Evolutionary conservation across 1,284 basidiomycete genomes (phyloP).

Genomic region (Microstroma glucosiphilum): DNA sequence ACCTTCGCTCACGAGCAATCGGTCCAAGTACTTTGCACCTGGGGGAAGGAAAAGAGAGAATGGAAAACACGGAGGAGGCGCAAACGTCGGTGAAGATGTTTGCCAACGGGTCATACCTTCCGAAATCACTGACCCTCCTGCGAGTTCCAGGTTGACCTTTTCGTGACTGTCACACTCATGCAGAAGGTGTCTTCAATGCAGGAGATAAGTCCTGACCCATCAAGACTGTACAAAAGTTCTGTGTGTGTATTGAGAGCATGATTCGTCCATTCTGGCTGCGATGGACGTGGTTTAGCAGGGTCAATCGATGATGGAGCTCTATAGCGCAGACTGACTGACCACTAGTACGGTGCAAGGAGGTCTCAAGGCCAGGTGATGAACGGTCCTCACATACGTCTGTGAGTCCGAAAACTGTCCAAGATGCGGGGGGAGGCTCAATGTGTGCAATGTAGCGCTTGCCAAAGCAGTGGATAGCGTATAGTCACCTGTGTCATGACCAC

Average conservation of each 20-base stretch:
- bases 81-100: too few relatives aligned
- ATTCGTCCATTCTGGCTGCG: slow-evolving; percentile 57
- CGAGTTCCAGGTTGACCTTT: background rate
- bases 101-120: background rate
- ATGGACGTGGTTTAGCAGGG: background rate
- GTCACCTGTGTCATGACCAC: background rate
- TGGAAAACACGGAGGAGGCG: background rate
- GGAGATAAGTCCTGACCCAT: background rate
- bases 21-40: slow-evolving; percentile 54
- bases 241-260: slow-evolving; percentile 62
- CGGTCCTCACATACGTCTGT: slow-evolving; percentile 65
- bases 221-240: slow-evolving; percentile 55
- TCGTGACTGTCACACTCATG: background rate
- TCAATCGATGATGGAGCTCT: background rate
- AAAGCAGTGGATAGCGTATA: too few relatives aligned
- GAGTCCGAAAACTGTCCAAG: slow-evolving; percentile 3
- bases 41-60: background rate
- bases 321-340: slow-evolving; percentile 7
- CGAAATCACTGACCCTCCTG: background rate
- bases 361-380: slow-evolving; percentile 76
- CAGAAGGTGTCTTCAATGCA: background rate
- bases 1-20: slow-evolving; percentile 68
- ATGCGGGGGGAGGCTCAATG: background rate
- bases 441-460: background rate
- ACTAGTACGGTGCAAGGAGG: slow-evolving; percentile 67